Evolutionary conservation across 768 basidiomycete genomes (phyloP).

Genomic region (Leccinum subgranulosum): DNA sequence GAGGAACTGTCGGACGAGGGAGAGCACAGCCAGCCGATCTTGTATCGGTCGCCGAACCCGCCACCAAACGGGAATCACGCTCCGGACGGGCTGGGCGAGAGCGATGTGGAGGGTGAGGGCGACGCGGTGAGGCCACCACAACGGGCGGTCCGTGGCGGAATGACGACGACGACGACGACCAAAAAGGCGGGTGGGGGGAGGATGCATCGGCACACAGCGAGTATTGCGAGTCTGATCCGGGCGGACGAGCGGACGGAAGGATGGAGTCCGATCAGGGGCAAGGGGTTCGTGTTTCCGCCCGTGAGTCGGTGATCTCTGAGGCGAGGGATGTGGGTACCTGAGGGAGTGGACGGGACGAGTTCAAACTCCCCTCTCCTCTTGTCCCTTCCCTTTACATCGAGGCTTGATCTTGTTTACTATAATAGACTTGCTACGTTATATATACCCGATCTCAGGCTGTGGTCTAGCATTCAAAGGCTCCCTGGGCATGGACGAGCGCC

Average conservation of each 20-base stretch:
- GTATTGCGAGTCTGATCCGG: slow-evolving; percentile 77
- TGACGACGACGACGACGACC: background rate
- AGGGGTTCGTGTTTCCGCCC: slow-evolving; percentile 51
- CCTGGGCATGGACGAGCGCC: too few relatives aligned
- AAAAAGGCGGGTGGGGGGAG: slow-evolving; percentile 24
- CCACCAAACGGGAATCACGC: slow-evolving; percentile 24
- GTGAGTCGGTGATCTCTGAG: slow-evolving; percentile 19
- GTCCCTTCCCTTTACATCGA: background rate
- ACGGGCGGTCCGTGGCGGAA: slow-evolving; percentile 1
- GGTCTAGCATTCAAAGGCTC: too few relatives aligned
- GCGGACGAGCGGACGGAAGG: slow-evolving; percentile 75
- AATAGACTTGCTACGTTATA: too few relatives aligned
- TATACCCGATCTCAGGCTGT: too few relatives aligned
- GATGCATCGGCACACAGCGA: slow-evolving; percentile 76
- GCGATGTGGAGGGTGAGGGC: background rate
- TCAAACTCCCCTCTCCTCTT: background rate
- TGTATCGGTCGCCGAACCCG: slow-evolving; percentile 59
- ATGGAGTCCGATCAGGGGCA: slow-evolving; percentile 69
- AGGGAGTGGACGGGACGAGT: background rate
- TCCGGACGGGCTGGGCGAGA: background rate
- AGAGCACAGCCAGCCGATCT: slow-evolving; percentile 59
- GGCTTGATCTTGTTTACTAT: background rate
- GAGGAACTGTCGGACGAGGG: slow-evolving; percentile 58
- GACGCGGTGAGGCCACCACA: slow-evolving; percentile 4
- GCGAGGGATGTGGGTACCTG: background rate